Evolutionary conservation across 352 stramenopile species (phyloP), one percentile per base, ranked within the genome.

Genomic region (Pythium aquatile): DNA sequence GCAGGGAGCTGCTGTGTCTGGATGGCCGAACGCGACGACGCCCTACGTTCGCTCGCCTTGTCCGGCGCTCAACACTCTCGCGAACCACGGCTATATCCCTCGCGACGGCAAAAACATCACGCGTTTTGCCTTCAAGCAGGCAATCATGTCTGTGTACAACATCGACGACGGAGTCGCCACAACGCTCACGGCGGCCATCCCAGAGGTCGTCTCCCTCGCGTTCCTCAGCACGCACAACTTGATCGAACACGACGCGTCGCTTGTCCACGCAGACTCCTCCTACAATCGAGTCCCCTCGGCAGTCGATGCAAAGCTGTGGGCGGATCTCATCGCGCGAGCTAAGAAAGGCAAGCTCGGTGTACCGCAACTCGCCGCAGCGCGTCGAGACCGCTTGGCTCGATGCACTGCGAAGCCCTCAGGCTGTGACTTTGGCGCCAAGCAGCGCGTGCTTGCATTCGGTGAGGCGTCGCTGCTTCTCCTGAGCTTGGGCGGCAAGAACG

Each of bases 51-150:
- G 58, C 58, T 49, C 32, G 32, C 69, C 70, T 17, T 77, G 66
- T 40, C 70, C 66, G 37, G 58, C 66, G 6, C 51, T 77, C 57
- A 77, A 77, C 55, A 49, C 66, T n/a, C 60, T 77, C 40, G 66
- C 66, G 16, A 77, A 75, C 40, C 77, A 88, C 67, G 77, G 74
- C 29, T 75, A 83, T 58, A 33, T 88, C 3, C 75, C 76, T 13
- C 77, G 79, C 24, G 72, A 76, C 42, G 75, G 77, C 53, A 77
- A 81, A 57, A 76, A 79, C 63, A 64, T 85, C 55, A 75, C 66
- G 3, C 39, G 42, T 0, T 14, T 26, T 14, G 17, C 69, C 11
- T n/a, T 81, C 7, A 58, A 81, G 0, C 52, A 58, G 10, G 8
- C 68, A 3, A 68, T 88, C 30, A 61, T 78, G 17, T 28, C 75